Conservation (phyloP, 2,329 filamentous ascomycete genomes). For the Xylariales sp. region DNA sequence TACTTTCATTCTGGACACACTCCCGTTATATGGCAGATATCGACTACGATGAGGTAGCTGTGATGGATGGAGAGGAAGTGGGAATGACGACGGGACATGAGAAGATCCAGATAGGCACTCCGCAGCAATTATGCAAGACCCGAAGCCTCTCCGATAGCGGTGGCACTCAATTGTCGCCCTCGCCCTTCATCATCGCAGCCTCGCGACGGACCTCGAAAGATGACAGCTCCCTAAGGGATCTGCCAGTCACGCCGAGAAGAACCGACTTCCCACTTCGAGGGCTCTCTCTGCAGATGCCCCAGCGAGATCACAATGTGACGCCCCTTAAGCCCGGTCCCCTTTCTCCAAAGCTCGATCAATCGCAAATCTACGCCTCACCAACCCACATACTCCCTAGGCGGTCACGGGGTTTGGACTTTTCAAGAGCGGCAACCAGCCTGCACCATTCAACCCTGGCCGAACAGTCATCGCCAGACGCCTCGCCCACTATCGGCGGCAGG, state of each 20-base stretch:
- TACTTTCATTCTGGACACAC: no score
- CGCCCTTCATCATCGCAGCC: slow-evolving; percentile 52
- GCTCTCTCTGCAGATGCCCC: slow-evolving; percentile 67
- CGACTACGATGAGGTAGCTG: slow-evolving; percentile 18
- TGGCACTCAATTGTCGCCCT: slow-evolving; percentile 53
- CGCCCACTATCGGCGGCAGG: slow-evolving; percentile 66
- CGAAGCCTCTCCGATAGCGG: slow-evolving; percentile 64
- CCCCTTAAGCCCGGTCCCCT: slow-evolving; percentile 62
- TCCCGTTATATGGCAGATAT: slow-evolving; percentile 4
- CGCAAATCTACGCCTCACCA: slow-evolving; percentile 81
- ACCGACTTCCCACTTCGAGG: slow-evolving; percentile 59
- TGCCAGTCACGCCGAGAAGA: slow-evolving; percentile 69
- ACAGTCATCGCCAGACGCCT: slow-evolving; percentile 82
- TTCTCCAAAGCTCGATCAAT: slow-evolving; percentile 81
- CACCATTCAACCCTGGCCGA: slow-evolving; percentile 94
- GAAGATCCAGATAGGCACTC: no score
- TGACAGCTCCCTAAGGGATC: slow-evolving; percentile 52
- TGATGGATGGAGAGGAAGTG: slow-evolving; percentile 16
- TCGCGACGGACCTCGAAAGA: slow-evolving; percentile 58
- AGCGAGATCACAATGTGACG: slow-evolving; percentile 36
- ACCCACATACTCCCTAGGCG: slow-evolving; percentile 84
- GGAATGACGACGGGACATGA: no score
- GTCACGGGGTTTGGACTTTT: slow-evolving; percentile 89
- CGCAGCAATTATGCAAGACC: slow-evolving; percentile 38
- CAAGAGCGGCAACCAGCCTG: slow-evolving; percentile 85